Base-by-base conservation (phyloP, 805 yeast species). In the Candida sonorensis region DNA sequence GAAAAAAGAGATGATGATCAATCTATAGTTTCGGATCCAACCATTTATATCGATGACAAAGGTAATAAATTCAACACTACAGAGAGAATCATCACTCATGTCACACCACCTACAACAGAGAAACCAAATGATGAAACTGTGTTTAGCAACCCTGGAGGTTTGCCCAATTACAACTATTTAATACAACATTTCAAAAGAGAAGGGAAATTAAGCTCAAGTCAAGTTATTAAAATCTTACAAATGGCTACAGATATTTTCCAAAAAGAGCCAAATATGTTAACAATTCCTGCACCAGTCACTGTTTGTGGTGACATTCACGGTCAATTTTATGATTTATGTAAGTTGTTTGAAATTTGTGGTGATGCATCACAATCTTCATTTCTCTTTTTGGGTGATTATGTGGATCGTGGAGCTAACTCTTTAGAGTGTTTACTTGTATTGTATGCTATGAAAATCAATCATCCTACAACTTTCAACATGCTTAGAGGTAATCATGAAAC, bases 261-360 rank as follows among this genome's bases (percentile, higher is more conserved):
- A 10, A 53, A 59, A 23, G 97, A 90, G 50, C 94, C 95, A 5
- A 90, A 83, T 47, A 53, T 90, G 45, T 62, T 90, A 31, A 68
- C 69, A 13, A 81, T 92, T 2, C 88, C 87, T 3, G 94, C 96
- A 0, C 98, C 97, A 1, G 84, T 90, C 3, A 88, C 95, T 0
- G 87, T 90, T 3, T 87, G 97, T 62, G 98, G 98, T 35, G 97
- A 90, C 59, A 72, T 88, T n/a, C 97, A 90, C 58, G 98, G 98
- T 12, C 97, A 90, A 57, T 86, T 74, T 55, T 88, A 72, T 55
- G 98, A 90, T 57, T 66, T 90, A 45, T 67, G 88, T 74, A 87
- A 88, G 57, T 62, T 90, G 27, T 84, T 90, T 51, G 97, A 90
- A 53, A 90, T 87, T 12, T 95, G 96, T 24, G 97, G 97, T 2